Evolutionary conservation across 768 basidiomycete genomes (phyloP).

Genomic region (Tremella yokohamensis): DNA sequence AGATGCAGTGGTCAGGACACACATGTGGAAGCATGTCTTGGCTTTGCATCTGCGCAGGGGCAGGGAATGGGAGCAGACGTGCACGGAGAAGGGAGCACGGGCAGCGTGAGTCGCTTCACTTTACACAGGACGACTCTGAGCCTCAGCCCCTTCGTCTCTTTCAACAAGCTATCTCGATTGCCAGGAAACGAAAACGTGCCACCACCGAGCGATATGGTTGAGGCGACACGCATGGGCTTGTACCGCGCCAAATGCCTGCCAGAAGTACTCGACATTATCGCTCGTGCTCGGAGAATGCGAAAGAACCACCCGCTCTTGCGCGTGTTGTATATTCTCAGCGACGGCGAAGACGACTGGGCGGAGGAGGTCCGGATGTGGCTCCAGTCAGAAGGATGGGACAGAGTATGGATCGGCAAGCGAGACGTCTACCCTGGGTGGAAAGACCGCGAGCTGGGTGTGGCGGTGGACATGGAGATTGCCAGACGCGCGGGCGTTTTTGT

Average conservation of each 20-base stretch:
- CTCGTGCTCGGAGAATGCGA: constrained; percentile 45
- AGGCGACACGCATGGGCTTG: constrained; percentile 41
- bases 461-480: constrained; percentile 49
- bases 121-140: not conserved
- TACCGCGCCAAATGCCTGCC: constrained; percentile 49
- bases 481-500: constrained; percentile 48
- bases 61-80: constrained; percentile 31
- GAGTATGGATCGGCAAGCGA: constrained; percentile 32
- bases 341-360: constrained; percentile 37
- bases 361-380: constrained; percentile 46
- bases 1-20: constrained; percentile 15
- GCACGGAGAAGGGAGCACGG: constrained; percentile 31
- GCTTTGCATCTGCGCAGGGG: constrained; percentile 45
- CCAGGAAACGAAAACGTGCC: constrained; percentile 51
- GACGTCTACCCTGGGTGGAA: constrained; percentile 39
- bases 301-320: constrained; percentile 47
- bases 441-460: constrained; percentile 44
- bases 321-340: constrained; percentile 45
- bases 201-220: constrained; percentile 35
- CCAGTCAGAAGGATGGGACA: constrained; percentile 46
- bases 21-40: constrained; percentile 43
- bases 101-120: constrained; percentile 31
- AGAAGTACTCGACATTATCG: constrained; percentile 45
- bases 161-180: constrained; percentile 44
- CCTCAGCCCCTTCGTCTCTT: constrained; percentile 44